phyloP scores from a whole-genome alignment of 495 filamentous ascomycete genomes.

The Tuber magnatum region DNA sequence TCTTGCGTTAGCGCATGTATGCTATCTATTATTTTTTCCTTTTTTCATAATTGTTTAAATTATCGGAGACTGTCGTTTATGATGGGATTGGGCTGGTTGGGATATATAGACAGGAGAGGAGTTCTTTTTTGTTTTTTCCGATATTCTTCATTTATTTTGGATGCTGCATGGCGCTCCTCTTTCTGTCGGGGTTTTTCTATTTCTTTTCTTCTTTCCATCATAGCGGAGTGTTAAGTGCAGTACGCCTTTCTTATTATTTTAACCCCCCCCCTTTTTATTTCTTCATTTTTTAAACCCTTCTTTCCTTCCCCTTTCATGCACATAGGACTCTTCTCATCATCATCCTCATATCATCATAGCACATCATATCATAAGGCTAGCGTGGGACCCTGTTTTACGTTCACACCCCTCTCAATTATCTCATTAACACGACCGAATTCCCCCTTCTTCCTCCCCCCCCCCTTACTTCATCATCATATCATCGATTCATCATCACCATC shows the following conservation, averaged over 20 bases:
- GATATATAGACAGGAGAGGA: slow-evolving; percentile 2
- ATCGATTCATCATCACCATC: background rate
- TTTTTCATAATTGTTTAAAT: background rate
- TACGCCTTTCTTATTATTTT: background rate
- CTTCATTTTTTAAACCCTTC: background rate
- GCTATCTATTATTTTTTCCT: background rate
- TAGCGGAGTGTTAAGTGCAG: background rate
- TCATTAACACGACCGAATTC: background rate
- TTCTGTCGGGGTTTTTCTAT: background rate
- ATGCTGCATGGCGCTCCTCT: slow-evolving; percentile 4
- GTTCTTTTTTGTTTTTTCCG: background rate
- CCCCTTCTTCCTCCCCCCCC: background rate
- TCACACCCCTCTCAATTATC: background rate
- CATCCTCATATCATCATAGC: background rate
- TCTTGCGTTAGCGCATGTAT: background rate
- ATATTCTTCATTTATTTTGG: background rate
- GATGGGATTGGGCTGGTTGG: background rate
- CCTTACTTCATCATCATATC: background rate
- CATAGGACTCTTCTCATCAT: background rate
- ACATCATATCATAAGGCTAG: background rate
- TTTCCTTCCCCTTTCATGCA: background rate
- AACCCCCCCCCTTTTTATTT: background rate
- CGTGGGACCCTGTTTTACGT: background rate
- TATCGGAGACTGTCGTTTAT: background rate
- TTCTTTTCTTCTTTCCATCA: background rate